Percentiles rank a stretch among this genome's conserved stretches.
phyloP scores from a whole-genome alignment of 805 yeast species.

The Zygotorulaspora chibaensis region DNA sequence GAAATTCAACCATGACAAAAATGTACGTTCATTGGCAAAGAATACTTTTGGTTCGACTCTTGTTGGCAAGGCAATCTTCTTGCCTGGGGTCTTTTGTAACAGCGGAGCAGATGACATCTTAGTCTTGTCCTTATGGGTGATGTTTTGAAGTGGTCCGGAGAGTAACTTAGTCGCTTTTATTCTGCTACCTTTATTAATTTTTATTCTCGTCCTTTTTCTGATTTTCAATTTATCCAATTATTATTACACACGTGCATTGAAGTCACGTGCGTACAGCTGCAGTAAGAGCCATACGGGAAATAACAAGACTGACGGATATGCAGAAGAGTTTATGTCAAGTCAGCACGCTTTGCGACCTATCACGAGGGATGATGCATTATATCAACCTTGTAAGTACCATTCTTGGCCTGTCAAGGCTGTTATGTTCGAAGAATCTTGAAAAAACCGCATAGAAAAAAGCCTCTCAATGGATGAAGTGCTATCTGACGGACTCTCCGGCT shows the following conservation, averaged over 20 bases:
- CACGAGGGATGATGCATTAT: no score
- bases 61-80: conserved; percentile 95
- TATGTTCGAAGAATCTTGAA: no score
- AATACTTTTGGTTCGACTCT: conserved; percentile 98
- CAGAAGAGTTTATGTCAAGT: no score
- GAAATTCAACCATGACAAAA: conserved; percentile 96
- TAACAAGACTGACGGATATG: no score
- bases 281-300: neutral
- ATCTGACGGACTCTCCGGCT: no score
- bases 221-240: neutral
- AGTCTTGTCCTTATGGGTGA: neutral
- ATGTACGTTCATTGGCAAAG: conserved; percentile 98
- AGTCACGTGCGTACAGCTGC: neutral
- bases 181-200: no score
- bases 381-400: no score
- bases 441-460: no score
- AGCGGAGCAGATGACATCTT: conserved; percentile 63
- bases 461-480: no score
- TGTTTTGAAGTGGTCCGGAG: neutral
- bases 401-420: no score
- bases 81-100: conserved; percentile 70
- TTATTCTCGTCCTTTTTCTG: neutral
- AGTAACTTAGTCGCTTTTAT: neutral
- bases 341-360: no score
- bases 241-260: neutral